phyloP scores from a whole-genome alignment of 2,329 filamentous ascomycete genomes.

The Thielaviopsis populi region DNA sequence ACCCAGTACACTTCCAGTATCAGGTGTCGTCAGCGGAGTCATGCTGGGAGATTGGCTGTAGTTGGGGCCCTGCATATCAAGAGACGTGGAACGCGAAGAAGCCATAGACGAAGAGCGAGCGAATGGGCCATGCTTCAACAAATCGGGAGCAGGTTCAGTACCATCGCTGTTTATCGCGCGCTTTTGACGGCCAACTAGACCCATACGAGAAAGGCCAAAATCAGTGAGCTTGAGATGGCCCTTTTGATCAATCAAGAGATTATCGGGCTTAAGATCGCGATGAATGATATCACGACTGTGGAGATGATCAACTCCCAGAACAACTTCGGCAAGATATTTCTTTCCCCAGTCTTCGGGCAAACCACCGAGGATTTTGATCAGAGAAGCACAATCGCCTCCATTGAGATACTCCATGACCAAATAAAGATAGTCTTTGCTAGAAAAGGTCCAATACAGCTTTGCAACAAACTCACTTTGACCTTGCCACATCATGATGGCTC shows the following conservation, averaged over 20 bases:
- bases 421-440: constrained; percentile 97
- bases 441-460: constrained; percentile 99
- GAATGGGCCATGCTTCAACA: constrained; percentile 86
- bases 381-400: constrained; percentile 86
- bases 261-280: constrained; percentile 92
- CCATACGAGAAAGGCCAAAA: constrained; percentile 95
- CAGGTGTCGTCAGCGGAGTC: constrained; percentile 76
- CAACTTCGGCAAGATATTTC: constrained; percentile 91
- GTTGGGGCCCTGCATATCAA: constrained; percentile 46
- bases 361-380: constrained; percentile 86
- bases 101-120: constrained; percentile 69
- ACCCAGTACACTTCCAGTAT: constrained; percentile 45
- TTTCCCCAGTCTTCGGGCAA: constrained; percentile 95
- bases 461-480: constrained; percentile 98
- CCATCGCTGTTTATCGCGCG: constrained; percentile 64
- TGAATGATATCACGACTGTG: constrained; percentile 93
- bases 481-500: constrained; percentile 99
- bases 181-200: constrained; percentile 89
- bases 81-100: constrained; percentile 84
- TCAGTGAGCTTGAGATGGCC: constrained; percentile 95
- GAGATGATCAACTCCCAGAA: constrained; percentile 91
- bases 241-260: constrained; percentile 89
- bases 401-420: constrained; percentile 99
- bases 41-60: constrained; percentile 59
- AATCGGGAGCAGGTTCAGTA: constrained; percentile 74